Conservation (phyloP, 2,329 filamentous ascomycete species). For the Plenodomus lindquistii region DNA sequence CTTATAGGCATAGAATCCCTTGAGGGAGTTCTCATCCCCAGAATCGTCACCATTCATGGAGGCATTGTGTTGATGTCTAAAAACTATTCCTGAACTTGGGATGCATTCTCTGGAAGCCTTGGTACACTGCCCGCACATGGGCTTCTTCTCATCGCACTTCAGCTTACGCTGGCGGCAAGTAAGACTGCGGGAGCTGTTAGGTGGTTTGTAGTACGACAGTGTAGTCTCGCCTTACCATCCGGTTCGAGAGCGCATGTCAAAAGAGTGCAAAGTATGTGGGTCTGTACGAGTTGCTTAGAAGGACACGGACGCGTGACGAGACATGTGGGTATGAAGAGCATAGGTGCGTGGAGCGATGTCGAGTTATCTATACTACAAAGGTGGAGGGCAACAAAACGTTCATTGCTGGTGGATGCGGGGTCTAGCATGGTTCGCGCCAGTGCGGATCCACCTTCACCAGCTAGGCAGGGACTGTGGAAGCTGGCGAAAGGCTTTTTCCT, state of each 20-base stretch:
- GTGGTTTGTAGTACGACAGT: constrained; percentile 2
- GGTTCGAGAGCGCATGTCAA: constrained; percentile 45
- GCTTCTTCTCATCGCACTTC: constrained; percentile 67
- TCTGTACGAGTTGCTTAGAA: constrained; percentile 13
- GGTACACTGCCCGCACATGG: constrained; percentile 63
- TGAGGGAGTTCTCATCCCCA: constrained; percentile 53
- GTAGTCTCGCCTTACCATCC: constrained; percentile 39
- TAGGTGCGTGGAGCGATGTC: constrained; percentile 28
- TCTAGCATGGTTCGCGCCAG: constrained; percentile 41
- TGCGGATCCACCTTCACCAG: constrained; percentile 33
- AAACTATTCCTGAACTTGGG: constrained; percentile 65
- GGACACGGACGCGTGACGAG: constrained; percentile 22
- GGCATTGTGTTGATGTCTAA: constrained; percentile 71
- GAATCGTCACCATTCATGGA: constrained; percentile 63
- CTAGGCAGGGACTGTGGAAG: constrained; percentile 25
- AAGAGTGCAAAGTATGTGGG: constrained; percentile 16
- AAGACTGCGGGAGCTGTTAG: constrained; percentile 29
- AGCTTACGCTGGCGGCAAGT: constrained; percentile 65
- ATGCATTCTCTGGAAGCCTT: constrained; percentile 65
- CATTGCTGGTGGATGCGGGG: constrained; percentile 38
- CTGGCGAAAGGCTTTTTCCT: constrained; percentile 28
- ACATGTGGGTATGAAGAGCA: constrained; percentile 26
- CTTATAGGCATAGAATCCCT: constrained; percentile 68
- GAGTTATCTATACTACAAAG: constrained; percentile 38
- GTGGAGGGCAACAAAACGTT: constrained; percentile 24